Evolutionary conservation across 495 filamentous ascomycete species (phyloP), one percentile per base, ranked within the genome.

Genomic region (Xanthoparmelia taractica): DNA sequence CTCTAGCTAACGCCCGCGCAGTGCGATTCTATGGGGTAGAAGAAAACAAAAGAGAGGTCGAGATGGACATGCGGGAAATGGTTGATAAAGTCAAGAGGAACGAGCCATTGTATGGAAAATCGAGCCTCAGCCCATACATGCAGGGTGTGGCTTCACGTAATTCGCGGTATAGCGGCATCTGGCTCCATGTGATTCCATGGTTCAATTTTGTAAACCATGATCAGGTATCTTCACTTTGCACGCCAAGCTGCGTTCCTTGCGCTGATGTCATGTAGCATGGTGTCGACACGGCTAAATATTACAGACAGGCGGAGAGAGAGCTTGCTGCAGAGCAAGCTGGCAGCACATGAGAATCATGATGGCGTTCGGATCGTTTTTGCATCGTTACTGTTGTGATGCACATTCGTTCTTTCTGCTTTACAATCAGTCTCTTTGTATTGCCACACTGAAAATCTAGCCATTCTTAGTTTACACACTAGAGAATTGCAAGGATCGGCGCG

Each of bases 61-160:
- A 96, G 47, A 88, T 93, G 86, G 94, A 98, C 72, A 98, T 96
- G 91, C 84, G 83, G 61, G 94, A 98, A 79, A 98, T 98, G 94
- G 92, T 96, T 7, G 83, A 85, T 71, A 92, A 90, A 73, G 92
- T 97, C 69, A 97, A 97, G 80, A 84, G 79, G 57, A 92, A 91
- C 56, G 82, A 96, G 75, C 85, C 95, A 25, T 76, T 97, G n/a
- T 98, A 98, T 73, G 94, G 94, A 63, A 82, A 79, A 60, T 91
- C 87, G 61, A 77, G 75, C 29, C 73, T 96, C 61, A 87, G 88
- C 31, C 82, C 90, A 63, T 87, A 97, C 74, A 85, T 96, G 79
- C 94, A 98, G 77, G 95, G 94, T 58, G 89, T 96, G 29, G 93
- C 95, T 55, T 83, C 89, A 37, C 81, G 94, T 64, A 96, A 97